Base-by-base conservation (phyloP, 2,329 filamentous ascomycete species). In the Fulvia fulva region DNA sequence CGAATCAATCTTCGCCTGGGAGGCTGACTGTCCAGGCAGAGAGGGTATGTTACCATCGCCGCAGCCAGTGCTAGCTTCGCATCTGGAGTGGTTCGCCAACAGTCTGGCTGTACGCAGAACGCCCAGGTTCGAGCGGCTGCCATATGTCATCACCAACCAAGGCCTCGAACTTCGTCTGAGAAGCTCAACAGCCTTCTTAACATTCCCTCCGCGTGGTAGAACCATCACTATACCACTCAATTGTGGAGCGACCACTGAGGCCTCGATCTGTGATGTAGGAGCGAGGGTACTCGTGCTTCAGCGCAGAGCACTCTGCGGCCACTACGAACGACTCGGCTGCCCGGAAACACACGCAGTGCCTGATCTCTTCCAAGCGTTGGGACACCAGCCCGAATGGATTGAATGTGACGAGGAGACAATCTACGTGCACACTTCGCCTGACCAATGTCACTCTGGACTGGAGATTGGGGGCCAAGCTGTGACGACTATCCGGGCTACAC, bases 1-100 rank as follows among this genome's bases (percentile, higher is more conserved):
- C 28, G 34, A 60, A 26, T 53, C 53, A 6, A 57, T 60, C 30
- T 53, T 60, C 30, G 53, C 49, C 3, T 60, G 53, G 57, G 30
- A 34, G 16, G 6, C 9, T 14, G 16, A 34, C 16, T 14, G 30
- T 11, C 30, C 30, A 34, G 16, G 30, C 30, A 34, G 30, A 34
- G 30, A 34, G 16, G 30, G 30, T 14, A 11, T 9, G 9, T 9
- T 9, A 9, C 16, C 16, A 52, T n/a, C n/a, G 2, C 41, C 41
- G 41, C 41, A 45, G n/a, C 41, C 41, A 9, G 41, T 45, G 2
- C 22, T 45, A n/a, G 41, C 41, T 2, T 9, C 41, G 9, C n/a
- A 45, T 9, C 41, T n/a, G 14, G 41, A 45, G 9, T 45, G n/a
- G 2, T 45, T 45, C 14, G 41, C 41, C 22, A 45, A 19, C 9